A percentile compares a stretch with the other conserved stretches of the same genome.
phyloP scores from a whole-genome alignment of 1,284 basidiomycete genomes.

The Naganishia sp. region DNA sequence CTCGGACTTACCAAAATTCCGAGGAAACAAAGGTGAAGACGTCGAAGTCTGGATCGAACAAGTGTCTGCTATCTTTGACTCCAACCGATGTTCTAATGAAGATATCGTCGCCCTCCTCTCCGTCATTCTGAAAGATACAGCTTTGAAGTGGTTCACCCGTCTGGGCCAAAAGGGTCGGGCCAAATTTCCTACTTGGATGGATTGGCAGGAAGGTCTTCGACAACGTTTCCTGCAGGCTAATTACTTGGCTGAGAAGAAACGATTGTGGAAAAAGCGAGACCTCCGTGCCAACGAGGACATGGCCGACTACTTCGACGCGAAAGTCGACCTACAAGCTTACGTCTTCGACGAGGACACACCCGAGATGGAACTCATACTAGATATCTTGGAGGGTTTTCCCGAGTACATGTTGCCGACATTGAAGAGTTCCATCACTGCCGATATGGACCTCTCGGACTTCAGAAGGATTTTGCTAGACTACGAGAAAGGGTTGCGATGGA shows the following conservation, averaged over 20 bases:
- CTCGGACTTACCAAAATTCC: conserved; percentile 21
- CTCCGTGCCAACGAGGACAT: conserved; percentile 15
- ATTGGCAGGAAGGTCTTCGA: conserved; percentile 24
- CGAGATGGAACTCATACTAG: background rate
- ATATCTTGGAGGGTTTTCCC: conserved; percentile 1
- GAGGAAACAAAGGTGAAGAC: conserved; percentile 12
- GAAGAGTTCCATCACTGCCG: conserved; percentile 11
- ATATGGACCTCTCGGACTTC: conserved; percentile 11
- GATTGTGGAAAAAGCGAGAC: conserved; percentile 1
- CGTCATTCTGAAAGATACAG: conserved; percentile 10
- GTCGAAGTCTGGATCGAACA: conserved; percentile 24
- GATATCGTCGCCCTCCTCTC: conserved; percentile 13
- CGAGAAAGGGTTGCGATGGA: conserved; percentile 7
- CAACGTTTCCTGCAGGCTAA: conserved; percentile 13
- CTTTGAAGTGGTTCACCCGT: conserved; percentile 7
- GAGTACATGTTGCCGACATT: conserved; percentile 1
- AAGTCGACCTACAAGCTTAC: conserved; percentile 11
- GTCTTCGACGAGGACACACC: conserved; percentile 17
- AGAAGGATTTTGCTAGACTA: conserved; percentile 9
- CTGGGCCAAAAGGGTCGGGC: conserved; percentile 7
- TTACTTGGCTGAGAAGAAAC: conserved; percentile 11
- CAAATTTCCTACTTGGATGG: conserved; percentile 5
- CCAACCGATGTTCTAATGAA: background rate
- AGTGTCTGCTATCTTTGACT: conserved; percentile 6
- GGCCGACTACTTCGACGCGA: conserved; percentile 20